phyloP scores from a whole-genome alignment of 495 filamentous ascomycete genomes.

The Trichoderma virens region DNA sequence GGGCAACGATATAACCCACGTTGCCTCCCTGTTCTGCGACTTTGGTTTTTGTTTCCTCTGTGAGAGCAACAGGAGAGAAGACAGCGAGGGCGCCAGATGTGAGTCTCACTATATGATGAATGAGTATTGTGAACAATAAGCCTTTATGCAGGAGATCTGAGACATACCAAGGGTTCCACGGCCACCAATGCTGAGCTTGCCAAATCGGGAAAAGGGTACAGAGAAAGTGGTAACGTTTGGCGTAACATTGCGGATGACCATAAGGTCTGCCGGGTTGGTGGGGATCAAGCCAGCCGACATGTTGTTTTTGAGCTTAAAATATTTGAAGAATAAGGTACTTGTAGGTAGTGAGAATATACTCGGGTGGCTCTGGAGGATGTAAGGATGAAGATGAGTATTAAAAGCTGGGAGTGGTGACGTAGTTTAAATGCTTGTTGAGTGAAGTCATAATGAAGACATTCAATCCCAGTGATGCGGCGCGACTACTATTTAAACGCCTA shows the following conservation, averaged over 20 bases:
- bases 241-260: conserved; percentile 79
- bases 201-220: conserved; percentile 77
- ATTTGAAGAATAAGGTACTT: not conserved
- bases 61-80: conserved; percentile 84
- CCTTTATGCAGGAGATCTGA: not conserved
- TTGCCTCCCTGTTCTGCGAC: conserved; percentile 58
- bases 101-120: conserved; percentile 54
- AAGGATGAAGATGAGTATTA: not conserved
- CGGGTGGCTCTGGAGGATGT: not conserved
- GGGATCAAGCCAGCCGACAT: conserved; percentile 43
- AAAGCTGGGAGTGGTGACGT: not conserved
- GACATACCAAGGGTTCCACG: conserved; percentile 72
- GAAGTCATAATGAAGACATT: not conserved
- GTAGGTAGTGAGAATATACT: not conserved
- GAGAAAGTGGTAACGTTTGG: conserved; percentile 76
- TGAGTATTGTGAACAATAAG: not conserved
- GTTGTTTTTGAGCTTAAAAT: conserved; percentile 8
- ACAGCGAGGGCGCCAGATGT: conserved; percentile 70
- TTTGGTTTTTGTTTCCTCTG: conserved; percentile 62
- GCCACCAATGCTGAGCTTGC: conserved; percentile 72
- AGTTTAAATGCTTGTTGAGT: not conserved
- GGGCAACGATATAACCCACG: conserved; percentile 76
- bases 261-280: conserved; percentile 62
- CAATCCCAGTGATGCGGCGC: not conserved
- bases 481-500: not conserved